Base-by-base conservation (phyloP, 495 filamentous ascomycete species). In the Penicillium flavigenum region DNA sequence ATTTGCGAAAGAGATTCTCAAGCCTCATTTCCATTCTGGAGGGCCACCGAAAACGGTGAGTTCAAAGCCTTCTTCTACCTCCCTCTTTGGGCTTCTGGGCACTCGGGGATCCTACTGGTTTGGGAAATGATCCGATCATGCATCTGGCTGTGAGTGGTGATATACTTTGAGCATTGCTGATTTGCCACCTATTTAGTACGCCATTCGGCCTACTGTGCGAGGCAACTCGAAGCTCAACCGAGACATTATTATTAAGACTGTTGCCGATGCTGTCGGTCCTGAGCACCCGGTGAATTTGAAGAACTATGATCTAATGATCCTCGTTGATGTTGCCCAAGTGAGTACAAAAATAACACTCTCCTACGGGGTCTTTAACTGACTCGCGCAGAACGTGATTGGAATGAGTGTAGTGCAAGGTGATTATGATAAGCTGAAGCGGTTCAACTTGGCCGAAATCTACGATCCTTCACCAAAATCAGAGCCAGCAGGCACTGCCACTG, bases 311-410 rank as follows among this genome's bases (percentile, higher is more conserved):
- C 76, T 89, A 58, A 80, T 94, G 29, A 91, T 99, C 61, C 72
- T 97, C 36, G 86, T 98, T 32, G 90, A 96, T 63, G 78, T 99
- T 20, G 93, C 88, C 69, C 86, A 94, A 82, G 93, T 95, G 77
- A 68, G 83, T 72, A 29, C 9, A 14, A 29, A 3, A 19, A 1
- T 5, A 38, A 14, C 6, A n/a, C 14, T 38, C 2, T 22, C 26
- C 5, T 34, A 39, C 14, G 42, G 9, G 5, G 34, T 20, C 9
- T 42, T 51, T 63, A n/a, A 60, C 61, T 58, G 14, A 64, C 44
- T 20, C 20, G 11, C 5, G 14, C 59, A 92, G 89, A 89, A 88
- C 47, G 72, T 91, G 2, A 85, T 87, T 63, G 89, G 89, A 5
- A 89, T 93, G 81, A 90, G 88, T 61, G 87, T 92, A 12, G 84